Evolutionary conservation across 2,329 filamentous ascomycete genomes (phyloP).

Genomic region (Stemphylium beticola): DNA sequence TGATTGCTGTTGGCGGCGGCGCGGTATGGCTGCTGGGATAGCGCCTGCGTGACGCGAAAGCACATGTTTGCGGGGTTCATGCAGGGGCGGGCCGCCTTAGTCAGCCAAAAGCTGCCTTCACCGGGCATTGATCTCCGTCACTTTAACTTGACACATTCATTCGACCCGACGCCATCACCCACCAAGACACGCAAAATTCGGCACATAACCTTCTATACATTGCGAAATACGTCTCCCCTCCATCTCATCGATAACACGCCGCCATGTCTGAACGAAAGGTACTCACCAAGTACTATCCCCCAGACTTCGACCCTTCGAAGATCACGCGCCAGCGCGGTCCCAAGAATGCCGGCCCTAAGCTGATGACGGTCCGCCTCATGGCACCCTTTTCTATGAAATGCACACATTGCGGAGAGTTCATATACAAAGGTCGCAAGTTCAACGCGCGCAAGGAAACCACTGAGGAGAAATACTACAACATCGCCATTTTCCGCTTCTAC

Average conservation of each 20-base stretch:
- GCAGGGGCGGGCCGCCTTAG: slow-evolving; percentile 17
- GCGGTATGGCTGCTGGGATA: slow-evolving; percentile 10
- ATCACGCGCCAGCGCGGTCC: slow-evolving; percentile 71
- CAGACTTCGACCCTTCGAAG: slow-evolving; percentile 88
- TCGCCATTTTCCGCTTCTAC: slow-evolving; percentile 89
- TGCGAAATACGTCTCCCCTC: no score
- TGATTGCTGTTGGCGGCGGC: slow-evolving; percentile 1
- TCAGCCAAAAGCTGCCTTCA: slow-evolving; percentile 22
- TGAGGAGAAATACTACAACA: slow-evolving; percentile 86
- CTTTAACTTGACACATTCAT: background rate
- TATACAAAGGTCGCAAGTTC: slow-evolving; percentile 93
- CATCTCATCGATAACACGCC: slow-evolving; percentile 23
- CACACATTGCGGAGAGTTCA: slow-evolving; percentile 74
- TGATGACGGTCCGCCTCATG: slow-evolving; percentile 90
- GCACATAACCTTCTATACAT: no score
- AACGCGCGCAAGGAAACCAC: slow-evolving; percentile 93
- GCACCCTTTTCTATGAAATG: slow-evolving; percentile 84
- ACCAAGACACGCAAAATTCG: background rate
- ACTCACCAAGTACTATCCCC: slow-evolving; percentile 69
- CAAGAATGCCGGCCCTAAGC: slow-evolving; percentile 76
- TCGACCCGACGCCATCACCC: background rate
- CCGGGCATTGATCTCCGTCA: background rate
- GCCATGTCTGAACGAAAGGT: slow-evolving; percentile 88
- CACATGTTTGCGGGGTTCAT: slow-evolving; percentile 27
- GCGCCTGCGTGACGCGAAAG: slow-evolving; percentile 27